A percentile compares a stretch with the other conserved stretches of the same genome.
Conservation (phyloP, 257 asterid genomes). For the Salvia miltiorrhiza region DNA sequence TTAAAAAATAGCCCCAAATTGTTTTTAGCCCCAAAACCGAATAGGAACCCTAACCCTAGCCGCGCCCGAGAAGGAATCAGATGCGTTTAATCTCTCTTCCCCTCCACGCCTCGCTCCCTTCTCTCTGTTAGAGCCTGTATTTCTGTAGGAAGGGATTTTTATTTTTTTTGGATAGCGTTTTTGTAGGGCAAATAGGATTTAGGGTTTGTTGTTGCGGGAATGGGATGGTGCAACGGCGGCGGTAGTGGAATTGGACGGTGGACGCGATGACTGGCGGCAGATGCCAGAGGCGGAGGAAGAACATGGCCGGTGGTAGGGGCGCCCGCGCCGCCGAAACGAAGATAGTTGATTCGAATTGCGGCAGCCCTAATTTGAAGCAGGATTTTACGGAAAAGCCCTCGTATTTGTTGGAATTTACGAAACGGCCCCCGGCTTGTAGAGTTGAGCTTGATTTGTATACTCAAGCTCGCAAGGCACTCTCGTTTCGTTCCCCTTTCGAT, state of each 20-base stretch:
- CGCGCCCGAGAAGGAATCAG: constrained; percentile 36
- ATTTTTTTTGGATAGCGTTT: constrained; percentile 25
- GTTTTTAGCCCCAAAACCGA: constrained; percentile 46
- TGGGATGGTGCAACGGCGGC: constrained; percentile 48
- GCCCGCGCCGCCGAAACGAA: constrained; percentile 42
- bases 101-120: constrained; percentile 5
- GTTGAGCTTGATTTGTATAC: constrained; percentile 51
- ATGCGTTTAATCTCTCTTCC: constrained; percentile 15
- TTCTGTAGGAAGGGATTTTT: constrained; percentile 17
- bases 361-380: constrained; percentile 38
- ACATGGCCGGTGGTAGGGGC: constrained; percentile 61
- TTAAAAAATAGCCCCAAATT: constrained; percentile 34
- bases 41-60: constrained; percentile 83
- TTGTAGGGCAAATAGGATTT: constrained; percentile 20
- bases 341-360: constrained; percentile 33
- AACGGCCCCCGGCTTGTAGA: constrained; percentile 40
- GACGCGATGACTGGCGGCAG: constrained; percentile 65
- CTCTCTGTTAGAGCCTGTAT: constrained; percentile 22
- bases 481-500: constrained; percentile 71
- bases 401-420: constrained; percentile 33
- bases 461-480: constrained; percentile 77
- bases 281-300: constrained; percentile 60
- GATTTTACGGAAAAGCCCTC: constrained; percentile 67
- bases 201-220: constrained; percentile 36
- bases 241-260: constrained; percentile 47